phyloP scores from a whole-genome alignment of 73 alveolate genomes.

The Paramecium pentaurelia region DNA sequence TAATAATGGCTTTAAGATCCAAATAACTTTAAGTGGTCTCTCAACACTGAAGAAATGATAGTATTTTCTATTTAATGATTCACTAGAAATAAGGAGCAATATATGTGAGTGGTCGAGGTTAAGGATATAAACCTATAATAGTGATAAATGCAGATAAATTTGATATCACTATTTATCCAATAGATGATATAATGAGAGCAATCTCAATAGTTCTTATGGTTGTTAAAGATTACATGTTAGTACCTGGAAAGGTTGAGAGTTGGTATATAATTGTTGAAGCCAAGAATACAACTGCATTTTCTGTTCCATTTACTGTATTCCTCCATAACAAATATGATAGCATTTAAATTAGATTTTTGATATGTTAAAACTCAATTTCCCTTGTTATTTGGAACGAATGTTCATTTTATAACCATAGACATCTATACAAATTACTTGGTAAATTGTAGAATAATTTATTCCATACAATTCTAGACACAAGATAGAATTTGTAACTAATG shows the following conservation, averaged over 20 bases:
- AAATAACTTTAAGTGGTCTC: slow-evolving; percentile 10
- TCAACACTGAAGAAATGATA: not conserved
- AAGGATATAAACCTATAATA: not conserved
- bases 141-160: not conserved
- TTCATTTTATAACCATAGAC: slow-evolving; percentile 16
- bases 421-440: slow-evolving; percentile 9
- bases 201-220: not conserved
- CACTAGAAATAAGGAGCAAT: not conserved
- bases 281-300: not conserved
- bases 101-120: slow-evolving; percentile 19
- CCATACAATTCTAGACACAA: slow-evolving; percentile 41
- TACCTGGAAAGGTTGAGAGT: not conserved
- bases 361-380: not conserved
- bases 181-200: not conserved
- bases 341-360: not conserved
- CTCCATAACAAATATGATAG: not conserved
- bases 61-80: not conserved
- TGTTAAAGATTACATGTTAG: slow-evolving; percentile 1
- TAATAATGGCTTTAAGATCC: not conserved
- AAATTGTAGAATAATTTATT: slow-evolving; percentile 25
- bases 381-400: slow-evolving; percentile 2
- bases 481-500: slow-evolving; percentile 12
- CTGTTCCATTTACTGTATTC: not conserved
- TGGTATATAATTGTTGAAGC: slow-evolving; percentile 27
- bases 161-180: not conserved